Evolutionary conservation across 148 eudicot species (phyloP).

Genomic region (Vaccinium myrtillus): DNA sequence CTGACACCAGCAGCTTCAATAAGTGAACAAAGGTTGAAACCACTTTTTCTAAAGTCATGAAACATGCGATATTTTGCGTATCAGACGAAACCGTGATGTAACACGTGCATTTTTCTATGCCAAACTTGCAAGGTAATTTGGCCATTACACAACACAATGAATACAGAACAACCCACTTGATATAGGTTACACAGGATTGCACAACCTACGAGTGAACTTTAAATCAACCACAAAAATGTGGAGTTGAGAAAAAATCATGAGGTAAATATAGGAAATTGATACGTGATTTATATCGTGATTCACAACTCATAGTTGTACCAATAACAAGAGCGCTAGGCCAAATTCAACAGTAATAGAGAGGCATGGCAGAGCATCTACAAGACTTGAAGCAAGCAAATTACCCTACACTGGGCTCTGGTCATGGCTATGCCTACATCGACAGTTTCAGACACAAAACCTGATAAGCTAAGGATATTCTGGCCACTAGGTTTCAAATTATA

Average conservation of each 20-base stretch:
- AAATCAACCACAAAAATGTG: not conserved
- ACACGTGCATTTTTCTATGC: not conserved
- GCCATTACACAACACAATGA: not conserved
- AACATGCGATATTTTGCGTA: not conserved
- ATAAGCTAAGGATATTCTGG: not conserved
- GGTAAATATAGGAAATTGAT: not conserved
- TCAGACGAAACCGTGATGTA: not conserved
- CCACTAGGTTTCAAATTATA: not conserved
- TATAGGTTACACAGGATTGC: not conserved
- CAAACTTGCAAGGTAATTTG: not conserved
- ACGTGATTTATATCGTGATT: not conserved
- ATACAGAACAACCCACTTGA: not conserved
- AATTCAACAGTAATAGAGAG: not conserved
- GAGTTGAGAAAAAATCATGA: not conserved
- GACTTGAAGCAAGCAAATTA: not conserved
- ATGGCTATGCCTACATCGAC: not conserved
- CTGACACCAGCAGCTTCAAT: not conserved
- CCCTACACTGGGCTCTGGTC: not conserved
- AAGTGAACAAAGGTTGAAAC: not conserved
- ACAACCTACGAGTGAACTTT: not conserved
- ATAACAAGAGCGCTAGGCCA: not conserved
- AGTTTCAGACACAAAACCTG: not conserved
- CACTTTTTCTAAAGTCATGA: not conserved
- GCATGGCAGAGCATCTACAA: not conserved
- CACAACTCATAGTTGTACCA: not conserved